Evolutionary conservation across 2,329 filamentous ascomycete species (phyloP).

Genomic region (Elsinoe fawcettii): DNA sequence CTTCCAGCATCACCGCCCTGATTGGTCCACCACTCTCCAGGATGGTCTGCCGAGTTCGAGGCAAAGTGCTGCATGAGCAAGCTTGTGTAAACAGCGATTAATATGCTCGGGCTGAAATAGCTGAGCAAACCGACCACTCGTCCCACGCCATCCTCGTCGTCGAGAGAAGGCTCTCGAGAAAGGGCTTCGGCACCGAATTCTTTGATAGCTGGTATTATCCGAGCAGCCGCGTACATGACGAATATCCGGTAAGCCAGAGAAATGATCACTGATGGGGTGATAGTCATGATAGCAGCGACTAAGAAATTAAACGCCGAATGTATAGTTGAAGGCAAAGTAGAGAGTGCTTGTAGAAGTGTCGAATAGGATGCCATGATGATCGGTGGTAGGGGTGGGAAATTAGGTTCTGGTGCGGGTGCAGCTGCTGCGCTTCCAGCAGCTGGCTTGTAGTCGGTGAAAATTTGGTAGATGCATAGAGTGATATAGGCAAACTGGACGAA

Average conservation of each 20-base stretch:
- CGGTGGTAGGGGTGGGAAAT: slow-evolving; percentile 90
- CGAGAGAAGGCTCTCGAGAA: slow-evolving; percentile 74
- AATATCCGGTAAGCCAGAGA: slow-evolving; percentile 88
- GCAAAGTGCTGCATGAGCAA: slow-evolving; percentile 92
- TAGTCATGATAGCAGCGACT: slow-evolving; percentile 85
- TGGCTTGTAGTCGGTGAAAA: slow-evolving; percentile 95
- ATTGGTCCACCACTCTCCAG: slow-evolving; percentile 70
- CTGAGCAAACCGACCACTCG: slow-evolving; percentile 74
- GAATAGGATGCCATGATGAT: slow-evolving; percentile 98
- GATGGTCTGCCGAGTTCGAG: slow-evolving; percentile 52
- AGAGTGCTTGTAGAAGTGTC: slow-evolving; percentile 75
- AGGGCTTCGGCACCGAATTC: slow-evolving; percentile 77
- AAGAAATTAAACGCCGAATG: slow-evolving; percentile 80
- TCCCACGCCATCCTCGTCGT: slow-evolving; percentile 71
- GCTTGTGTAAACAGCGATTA: slow-evolving; percentile 95
- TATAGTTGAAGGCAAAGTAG: slow-evolving; percentile 72
- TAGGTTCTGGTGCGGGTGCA: slow-evolving; percentile 56
- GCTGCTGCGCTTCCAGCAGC: slow-evolving; percentile 53
- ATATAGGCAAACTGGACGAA: slow-evolving; percentile 73
- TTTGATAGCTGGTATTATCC: slow-evolving; percentile 88
- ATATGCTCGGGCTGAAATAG: slow-evolving; percentile 89
- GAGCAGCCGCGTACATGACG: slow-evolving; percentile 89
- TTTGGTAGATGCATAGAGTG: slow-evolving; percentile 97
- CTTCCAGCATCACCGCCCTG: slow-evolving; percentile 75
- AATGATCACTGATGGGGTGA: slow-evolving; percentile 92